Conservation (phyloP, 306 rosid genomes). For the Rosa chinensis region DNA sequence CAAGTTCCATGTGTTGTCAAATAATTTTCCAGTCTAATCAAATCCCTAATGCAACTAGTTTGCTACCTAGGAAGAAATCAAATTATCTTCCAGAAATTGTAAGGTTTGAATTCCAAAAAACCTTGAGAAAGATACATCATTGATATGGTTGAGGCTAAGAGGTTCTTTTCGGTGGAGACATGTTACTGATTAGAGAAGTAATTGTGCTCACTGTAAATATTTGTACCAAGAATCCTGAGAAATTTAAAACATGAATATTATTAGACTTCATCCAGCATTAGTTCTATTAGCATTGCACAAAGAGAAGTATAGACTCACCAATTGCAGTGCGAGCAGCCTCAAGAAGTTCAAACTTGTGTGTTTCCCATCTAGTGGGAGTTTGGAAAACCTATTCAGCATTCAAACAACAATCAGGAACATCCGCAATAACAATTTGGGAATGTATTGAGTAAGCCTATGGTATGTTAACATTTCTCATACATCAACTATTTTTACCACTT, state of each 20-base stretch:
- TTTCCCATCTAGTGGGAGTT: slow-evolving; percentile 33
- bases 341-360: slow-evolving; percentile 32
- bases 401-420: neutral
- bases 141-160: slow-evolving; percentile 26
- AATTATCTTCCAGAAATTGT: neutral
- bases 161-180: slow-evolving; percentile 67
- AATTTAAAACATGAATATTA: neutral
- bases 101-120: neutral
- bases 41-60: neutral
- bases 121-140: neutral
- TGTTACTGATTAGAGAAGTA: slow-evolving; percentile 47
- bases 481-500: no score
- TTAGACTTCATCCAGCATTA: neutral
- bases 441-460: neutral
- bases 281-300: neutral
- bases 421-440: neutral
- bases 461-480: no score
- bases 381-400: slow-evolving; percentile 33
- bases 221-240: slow-evolving; percentile 50
- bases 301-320: slow-evolving; percentile 27
- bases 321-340: slow-evolving; percentile 22
- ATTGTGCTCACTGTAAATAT: slow-evolving; percentile 23
- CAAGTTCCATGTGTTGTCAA: neutral
- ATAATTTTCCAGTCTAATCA: neutral
- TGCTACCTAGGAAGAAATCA: neutral